Evolutionary conservation across 306 rosid species (phyloP).

Genomic region (Cyclanthera cordifolia): DNA sequence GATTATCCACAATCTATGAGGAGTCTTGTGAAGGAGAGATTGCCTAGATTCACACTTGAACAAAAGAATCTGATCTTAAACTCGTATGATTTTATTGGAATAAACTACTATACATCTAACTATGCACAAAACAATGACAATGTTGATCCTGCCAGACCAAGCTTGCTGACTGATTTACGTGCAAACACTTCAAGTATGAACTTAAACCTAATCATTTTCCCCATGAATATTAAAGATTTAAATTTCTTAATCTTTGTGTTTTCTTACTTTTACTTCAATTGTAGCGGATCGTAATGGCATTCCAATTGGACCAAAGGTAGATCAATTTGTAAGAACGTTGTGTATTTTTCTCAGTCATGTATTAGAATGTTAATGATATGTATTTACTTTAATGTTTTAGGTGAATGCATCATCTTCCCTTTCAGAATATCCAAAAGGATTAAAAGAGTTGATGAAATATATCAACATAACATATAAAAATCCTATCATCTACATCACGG

Average conservation of each 20-base stretch:
- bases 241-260: background rate
- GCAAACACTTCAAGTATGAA: background rate
- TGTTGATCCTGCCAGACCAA: background rate
- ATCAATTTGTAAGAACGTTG: too few species aligned
- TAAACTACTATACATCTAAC: background rate
- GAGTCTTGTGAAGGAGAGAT: background rate
- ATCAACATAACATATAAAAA: conserved; percentile 11
- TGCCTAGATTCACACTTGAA: background rate
- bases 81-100: background rate
- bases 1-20: background rate
- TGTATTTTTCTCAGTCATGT: background rate
- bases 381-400: background rate
- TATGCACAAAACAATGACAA: background rate
- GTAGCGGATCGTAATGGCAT: background rate
- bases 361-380: too few species aligned
- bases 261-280: background rate
- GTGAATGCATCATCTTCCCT: background rate
- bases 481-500: conserved; percentile 33
- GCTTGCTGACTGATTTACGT: background rate
- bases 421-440: conserved; percentile 22
- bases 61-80: background rate
- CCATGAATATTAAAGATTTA: background rate
- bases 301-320: background rate
- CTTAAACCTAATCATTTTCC: background rate
- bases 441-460: conserved; percentile 19